Base-by-base conservation (phyloP, 2,329 filamentous ascomycete species). In the Cladophialophora exuberans region DNA sequence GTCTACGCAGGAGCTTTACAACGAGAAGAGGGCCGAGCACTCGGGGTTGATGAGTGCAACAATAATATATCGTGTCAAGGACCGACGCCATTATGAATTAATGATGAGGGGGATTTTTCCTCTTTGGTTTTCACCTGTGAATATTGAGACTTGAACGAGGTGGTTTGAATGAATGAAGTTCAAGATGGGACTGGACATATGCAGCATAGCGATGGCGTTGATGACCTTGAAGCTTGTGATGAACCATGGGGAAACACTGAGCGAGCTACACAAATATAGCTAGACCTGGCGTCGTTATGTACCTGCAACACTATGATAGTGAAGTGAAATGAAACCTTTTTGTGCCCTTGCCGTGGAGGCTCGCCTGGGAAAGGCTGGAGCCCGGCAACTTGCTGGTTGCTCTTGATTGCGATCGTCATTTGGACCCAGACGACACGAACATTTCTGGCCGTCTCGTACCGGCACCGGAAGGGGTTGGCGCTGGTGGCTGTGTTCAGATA, bases 1-100 rank as follows among this genome's bases (percentile, higher is more conserved):
- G 89, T 76, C 91, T 97, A 62, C 81, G 91, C 61, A 82, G 90
- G 59, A 96, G 90, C 74, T 90, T 94, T 64, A 96, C 91, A 49
- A 81, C 78, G 66, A 79, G 78, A 65, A 76, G 82, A 54, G 46
- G 38, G 13, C 31, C 51, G 33, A 54, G 42, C 26, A 33, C 48
- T 10, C 38, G 38, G 13, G 48, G 48, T 15, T 51, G 48, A 51
- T 23, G 35, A 26, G 46, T 15, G 25, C 13, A 31, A 35, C 23
- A 22, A 23, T 35, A 25, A 35, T 18, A 46, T 17, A 30, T 28
- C 13, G 11, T 46, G 25, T 18, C 22, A 18, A 31, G 20, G 26
- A 46, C 28, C 28, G 26, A 35, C 33, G 39, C 26, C 22, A 42
- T 23, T n/a, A 47, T 30, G 44, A 36, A 13, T 25, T 15, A n/a